Conservation (phyloP, 2,329 filamentous ascomycete species). For the Arthrobotrys pseudoclavata region DNA sequence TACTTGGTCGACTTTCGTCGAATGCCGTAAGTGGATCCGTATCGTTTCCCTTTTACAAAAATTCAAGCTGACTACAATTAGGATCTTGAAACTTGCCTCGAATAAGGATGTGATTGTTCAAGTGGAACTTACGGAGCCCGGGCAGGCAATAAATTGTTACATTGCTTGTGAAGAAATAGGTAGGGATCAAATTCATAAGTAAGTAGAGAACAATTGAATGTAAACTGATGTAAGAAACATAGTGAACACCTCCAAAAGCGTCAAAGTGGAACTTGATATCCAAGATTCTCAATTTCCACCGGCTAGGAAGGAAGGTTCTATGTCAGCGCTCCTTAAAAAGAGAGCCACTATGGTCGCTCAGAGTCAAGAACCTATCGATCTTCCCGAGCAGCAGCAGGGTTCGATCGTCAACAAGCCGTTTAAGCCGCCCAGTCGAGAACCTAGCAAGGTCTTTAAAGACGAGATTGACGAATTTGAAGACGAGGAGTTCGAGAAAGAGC, state of each 20-base stretch:
- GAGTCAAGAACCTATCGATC: slow-evolving; percentile 21
- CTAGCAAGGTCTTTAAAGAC: neutral
- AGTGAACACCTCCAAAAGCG: slow-evolving; percentile 51
- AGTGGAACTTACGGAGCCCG: slow-evolving; percentile 71
- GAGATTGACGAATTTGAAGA: slow-evolving; percentile 47
- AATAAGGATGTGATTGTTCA: slow-evolving; percentile 74
- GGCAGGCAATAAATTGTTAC: slow-evolving; percentile 76
- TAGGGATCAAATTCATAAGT: slow-evolving; percentile 63
- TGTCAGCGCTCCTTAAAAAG: slow-evolving; percentile 47
- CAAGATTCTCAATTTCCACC: slow-evolving; percentile 46
- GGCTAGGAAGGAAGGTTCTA: slow-evolving; percentile 32
- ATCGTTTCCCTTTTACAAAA: neutral
- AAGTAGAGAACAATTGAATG: neutral
- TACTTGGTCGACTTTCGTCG: slow-evolving; percentile 77
- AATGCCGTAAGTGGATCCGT: slow-evolving; percentile 68
- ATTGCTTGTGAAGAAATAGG: slow-evolving; percentile 89
- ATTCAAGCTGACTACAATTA: slow-evolving; percentile 68
- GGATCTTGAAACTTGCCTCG: slow-evolving; percentile 75
- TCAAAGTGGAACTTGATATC: slow-evolving; percentile 39
- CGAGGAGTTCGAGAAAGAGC: slow-evolving; percentile 41
- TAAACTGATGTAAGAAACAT: neutral
- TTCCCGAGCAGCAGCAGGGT: slow-evolving; percentile 23
- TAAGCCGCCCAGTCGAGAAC: slow-evolving; percentile 38
- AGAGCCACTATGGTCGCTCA: neutral
- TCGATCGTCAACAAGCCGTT: slow-evolving; percentile 53